Evolutionary conservation across 257 asterid species (phyloP), one percentile per base, ranked within the genome.

Genomic region (Asclepias syriaca): DNA sequence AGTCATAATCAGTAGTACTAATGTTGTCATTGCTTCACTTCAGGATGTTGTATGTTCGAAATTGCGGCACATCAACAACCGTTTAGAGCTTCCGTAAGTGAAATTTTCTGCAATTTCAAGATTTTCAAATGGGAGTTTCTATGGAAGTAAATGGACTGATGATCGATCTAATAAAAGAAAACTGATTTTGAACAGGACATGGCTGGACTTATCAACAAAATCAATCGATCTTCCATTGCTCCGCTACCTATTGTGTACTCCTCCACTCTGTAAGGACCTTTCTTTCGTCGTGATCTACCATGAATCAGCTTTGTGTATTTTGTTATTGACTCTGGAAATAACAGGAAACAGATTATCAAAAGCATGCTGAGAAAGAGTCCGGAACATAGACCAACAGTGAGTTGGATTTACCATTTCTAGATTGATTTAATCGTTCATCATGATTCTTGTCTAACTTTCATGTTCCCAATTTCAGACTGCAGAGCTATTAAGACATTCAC

Each of bases 11-110:
- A 19, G 67, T 60, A 24, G 22, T n/a, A 18, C 68, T 58, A 53
- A 16, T n/a, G 54, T 65, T 22, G 58, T 61, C 51, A 66, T 67
- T 57, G 11, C 6, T 24, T 73, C 66, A 58, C 72, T 74, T 73
- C 64, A 91, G 99, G 98, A 61, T 95, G 98, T 74, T 95, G 98
- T 80, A 86, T 95, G 87, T 95, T 95, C 77, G 99, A 95, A 87
- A 92, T 95, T 80, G 94, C 97, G 73, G 98, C 96, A 11, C 97
- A 88, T 72, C 97, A 91, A 70, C 92, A 87, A 51, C 90, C 99
- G 46, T 92, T 90, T 71, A 85, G 86, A 81, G 99, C 99, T 66
- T 75, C 99, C 6, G 99, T 95, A 84, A 82, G 96, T 72, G 80
- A 21, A 29, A 34, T n/a, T 34, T 51, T 54, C 50, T 16, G 43